These are phyloP conservation scores for Paraconiothyrium brasiliense DNA, from an alignment of 2,329 filamentous ascomycete species.

Conservation along the genomic window DNA sequence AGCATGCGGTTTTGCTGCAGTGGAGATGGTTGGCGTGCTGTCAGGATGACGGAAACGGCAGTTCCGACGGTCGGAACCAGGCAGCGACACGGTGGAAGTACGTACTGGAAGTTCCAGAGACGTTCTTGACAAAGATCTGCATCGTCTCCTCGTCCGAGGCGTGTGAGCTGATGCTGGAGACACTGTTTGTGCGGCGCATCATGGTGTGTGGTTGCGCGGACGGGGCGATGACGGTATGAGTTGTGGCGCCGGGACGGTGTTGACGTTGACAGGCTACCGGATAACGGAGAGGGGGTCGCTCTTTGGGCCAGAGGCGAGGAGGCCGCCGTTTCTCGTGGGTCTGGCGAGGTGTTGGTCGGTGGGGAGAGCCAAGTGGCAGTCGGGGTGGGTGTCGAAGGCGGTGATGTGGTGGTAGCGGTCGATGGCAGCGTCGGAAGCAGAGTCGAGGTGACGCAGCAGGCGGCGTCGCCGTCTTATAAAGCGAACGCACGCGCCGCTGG, in stretches of 20 bases:
- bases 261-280: conserved; percentile 1
- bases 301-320: background rate
- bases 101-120: conserved; percentile 65
- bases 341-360: background rate
- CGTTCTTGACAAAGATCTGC: conserved; percentile 70
- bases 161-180: conserved; percentile 54
- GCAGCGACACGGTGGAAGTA: conserved; percentile 20
- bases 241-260: conserved; percentile 13
- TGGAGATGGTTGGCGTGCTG: conserved; percentile 8
- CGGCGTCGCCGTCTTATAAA: conserved; percentile 18
- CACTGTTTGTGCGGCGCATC: conserved; percentile 50
- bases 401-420: background rate
- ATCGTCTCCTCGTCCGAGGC: conserved; percentile 62
- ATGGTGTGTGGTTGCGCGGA: conserved; percentile 23
- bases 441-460: conserved; percentile 16
- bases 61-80: conserved; percentile 29
- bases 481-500: conserved; percentile 11
- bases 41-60: conserved; percentile 30
- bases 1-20: conserved; percentile 13
- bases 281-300: conserved; percentile 1
- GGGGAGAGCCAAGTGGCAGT: background rate
- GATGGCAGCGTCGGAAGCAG: conserved; percentile 2
- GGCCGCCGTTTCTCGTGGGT: background rate
- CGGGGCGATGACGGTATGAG: conserved; percentile 22
- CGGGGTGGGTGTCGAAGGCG: background rate